Evolutionary conservation across 2,329 filamentous ascomycete species (phyloP).

Genomic region (Metarhizium sp.): DNA sequence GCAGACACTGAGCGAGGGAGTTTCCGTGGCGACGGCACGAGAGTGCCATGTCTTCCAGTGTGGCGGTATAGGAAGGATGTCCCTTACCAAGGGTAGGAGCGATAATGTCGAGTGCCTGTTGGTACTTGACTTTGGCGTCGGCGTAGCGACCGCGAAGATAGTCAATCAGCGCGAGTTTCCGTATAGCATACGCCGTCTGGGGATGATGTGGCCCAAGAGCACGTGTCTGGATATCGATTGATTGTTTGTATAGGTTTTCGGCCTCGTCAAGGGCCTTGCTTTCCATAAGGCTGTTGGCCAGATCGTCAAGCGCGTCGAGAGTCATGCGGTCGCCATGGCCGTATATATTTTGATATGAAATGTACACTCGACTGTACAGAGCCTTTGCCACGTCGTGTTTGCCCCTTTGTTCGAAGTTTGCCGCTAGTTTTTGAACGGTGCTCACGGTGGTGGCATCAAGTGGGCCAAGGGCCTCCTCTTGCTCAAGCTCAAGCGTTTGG

Average conservation of each 20-base stretch:
- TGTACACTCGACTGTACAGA: slow-evolving; percentile 15
- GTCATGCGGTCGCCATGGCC: slow-evolving; percentile 17
- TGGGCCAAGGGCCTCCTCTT: slow-evolving; percentile 14
- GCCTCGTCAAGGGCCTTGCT: slow-evolving; percentile 18
- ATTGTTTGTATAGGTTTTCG: slow-evolving; percentile 16
- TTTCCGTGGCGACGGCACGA: slow-evolving; percentile 3
- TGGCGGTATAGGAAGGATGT: slow-evolving; percentile 14
- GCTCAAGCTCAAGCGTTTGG: slow-evolving; percentile 13
- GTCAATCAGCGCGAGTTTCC: slow-evolving; percentile 17
- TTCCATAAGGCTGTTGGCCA: slow-evolving; percentile 14
- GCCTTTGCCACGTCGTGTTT: slow-evolving; percentile 16
- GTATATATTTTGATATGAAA: slow-evolving; percentile 17
- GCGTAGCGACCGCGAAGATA: slow-evolving; percentile 13
- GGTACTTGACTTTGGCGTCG: slow-evolving; percentile 13
- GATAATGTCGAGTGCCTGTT: slow-evolving; percentile 14
- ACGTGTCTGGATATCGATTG: slow-evolving; percentile 14
- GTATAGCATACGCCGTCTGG: slow-evolving; percentile 13
- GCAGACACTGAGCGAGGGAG: neutral
- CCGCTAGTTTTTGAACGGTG: slow-evolving; percentile 16
- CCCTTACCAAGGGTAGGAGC: slow-evolving; percentile 12
- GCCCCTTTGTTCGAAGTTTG: slow-evolving; percentile 13
- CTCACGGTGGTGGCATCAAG: slow-evolving; percentile 14
- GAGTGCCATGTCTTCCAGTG: slow-evolving; percentile 15
- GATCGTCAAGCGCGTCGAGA: slow-evolving; percentile 17
- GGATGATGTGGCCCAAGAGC: slow-evolving; percentile 14